Evolutionary conservation across 2,329 filamentous ascomycete species (phyloP), one percentile per base, ranked within the genome.

Genomic region (Trichoderma sp.): DNA sequence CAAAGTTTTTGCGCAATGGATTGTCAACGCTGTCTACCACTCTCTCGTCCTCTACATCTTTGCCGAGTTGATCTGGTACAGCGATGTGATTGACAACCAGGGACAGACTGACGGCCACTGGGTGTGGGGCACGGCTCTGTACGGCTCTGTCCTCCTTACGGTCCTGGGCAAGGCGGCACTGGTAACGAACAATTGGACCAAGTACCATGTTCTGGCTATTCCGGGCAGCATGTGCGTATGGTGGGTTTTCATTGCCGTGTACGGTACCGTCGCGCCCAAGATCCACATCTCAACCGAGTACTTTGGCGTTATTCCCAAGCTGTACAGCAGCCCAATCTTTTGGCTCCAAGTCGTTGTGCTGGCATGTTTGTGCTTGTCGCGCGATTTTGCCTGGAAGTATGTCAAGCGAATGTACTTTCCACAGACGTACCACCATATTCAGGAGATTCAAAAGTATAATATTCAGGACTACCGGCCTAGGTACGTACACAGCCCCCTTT

Each of bases 401-500:
- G 90, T 89, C 71, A 97, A 97, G 85, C 88, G 96, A 73, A 97
- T 99, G 94, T 99, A 98, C 83, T 91, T 90, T 74, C 96, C 96
- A 27, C 92, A 97, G 81, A 90, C 93, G 55, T 99, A 99, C 77
- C 96, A 99, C 76, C 96, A 99, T 79, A 96, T 99, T 72, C 96
- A 99, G 81, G 96, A 99, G 83, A 99, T 99, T 75, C 96, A 99
- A 81, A 99, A 99, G 83, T 99, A 98, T 83, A 99, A 99, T 76
- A 97, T 99, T 71, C 96, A 99, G 83, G 96, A 99, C 83, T 99
- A 99, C 81, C 87, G 96, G 77, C 96, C 96, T 71, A 90, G 96
- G 92, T 94, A 87, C 74, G 87, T 84, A 59, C 31, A 35, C 57
- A 43, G n/a, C 31, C 35, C 37, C 27, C 29, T 11, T 33, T 53